Conservation (phyloP, 2,329 filamentous ascomycete species). For the Xylariales sp. region DNA sequence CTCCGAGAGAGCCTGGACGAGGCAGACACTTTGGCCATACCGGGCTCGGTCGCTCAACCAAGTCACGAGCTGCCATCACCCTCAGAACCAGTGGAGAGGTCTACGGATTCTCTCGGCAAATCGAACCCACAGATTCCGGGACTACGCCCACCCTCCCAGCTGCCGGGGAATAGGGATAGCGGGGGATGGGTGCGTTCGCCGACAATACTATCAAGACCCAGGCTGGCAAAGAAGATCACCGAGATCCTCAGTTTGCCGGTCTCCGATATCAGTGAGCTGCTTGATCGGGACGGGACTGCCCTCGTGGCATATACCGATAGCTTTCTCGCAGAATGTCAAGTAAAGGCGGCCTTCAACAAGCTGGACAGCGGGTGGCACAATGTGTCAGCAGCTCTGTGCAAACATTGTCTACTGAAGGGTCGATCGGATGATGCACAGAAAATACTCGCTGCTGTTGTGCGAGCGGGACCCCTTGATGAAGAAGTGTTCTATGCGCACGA, state of each 20-base stretch:
- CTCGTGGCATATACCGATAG: constrained; percentile 17
- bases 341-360: constrained; percentile 7
- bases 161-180: constrained; percentile 3
- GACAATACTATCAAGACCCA: background rate
- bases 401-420: constrained; percentile 25
- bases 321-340: constrained; percentile 13
- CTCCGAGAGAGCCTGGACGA: background rate
- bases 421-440: constrained; percentile 27
- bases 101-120: background rate
- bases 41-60: no score
- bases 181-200: constrained; percentile 7
- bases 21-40: no score
- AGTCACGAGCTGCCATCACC: background rate
- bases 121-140: background rate
- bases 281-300: constrained; percentile 12
- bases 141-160: background rate
- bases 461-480: constrained; percentile 25
- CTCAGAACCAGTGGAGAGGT: no score
- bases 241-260: background rate
- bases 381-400: constrained; percentile 27
- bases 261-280: background rate
- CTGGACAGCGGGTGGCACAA: constrained; percentile 18
- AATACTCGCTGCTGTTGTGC: constrained; percentile 24
- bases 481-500: constrained; percentile 30
- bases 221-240: background rate